These are phyloP conservation scores for Coffea eugenioides DNA, from an alignment of 257 asterid species.

Conservation along the genomic window DNA sequence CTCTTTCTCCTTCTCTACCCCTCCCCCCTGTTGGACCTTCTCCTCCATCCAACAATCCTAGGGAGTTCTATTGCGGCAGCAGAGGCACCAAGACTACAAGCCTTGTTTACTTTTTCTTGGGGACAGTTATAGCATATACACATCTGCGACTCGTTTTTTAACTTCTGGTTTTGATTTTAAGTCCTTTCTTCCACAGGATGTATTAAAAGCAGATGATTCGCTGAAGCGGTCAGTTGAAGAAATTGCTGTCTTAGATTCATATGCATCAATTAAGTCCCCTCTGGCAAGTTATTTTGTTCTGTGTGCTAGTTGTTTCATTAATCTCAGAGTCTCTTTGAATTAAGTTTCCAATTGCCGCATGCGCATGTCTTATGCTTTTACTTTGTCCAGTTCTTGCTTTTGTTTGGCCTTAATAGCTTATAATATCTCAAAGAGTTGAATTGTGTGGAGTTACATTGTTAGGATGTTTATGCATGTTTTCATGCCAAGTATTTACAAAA, in stretches of 20 bases:
- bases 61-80: no score
- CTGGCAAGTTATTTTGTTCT: slow-evolving; percentile 56
- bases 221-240: slow-evolving; percentile 69
- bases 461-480: no score
- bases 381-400: background rate
- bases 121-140: no score
- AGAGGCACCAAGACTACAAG: no score
- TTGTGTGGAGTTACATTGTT: background rate
- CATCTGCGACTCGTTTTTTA: background rate
- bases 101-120: no score
- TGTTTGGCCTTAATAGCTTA: background rate
- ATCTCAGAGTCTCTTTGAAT: background rate
- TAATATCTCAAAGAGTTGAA: background rate
- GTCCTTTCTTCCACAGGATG: slow-evolving; percentile 52
- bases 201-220: slow-evolving; percentile 69
- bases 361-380: background rate
- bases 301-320: background rate
- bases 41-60: no score
- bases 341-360: background rate
- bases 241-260: slow-evolving; percentile 57
- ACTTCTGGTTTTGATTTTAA: slow-evolving; percentile 11
- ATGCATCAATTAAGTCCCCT: slow-evolving; percentile 72
- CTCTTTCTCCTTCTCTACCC: background rate
- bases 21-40: no score
- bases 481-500: background rate